phyloP scores from a whole-genome alignment of 2,329 filamentous ascomycete genomes.

The Neobulgaria alba region DNA sequence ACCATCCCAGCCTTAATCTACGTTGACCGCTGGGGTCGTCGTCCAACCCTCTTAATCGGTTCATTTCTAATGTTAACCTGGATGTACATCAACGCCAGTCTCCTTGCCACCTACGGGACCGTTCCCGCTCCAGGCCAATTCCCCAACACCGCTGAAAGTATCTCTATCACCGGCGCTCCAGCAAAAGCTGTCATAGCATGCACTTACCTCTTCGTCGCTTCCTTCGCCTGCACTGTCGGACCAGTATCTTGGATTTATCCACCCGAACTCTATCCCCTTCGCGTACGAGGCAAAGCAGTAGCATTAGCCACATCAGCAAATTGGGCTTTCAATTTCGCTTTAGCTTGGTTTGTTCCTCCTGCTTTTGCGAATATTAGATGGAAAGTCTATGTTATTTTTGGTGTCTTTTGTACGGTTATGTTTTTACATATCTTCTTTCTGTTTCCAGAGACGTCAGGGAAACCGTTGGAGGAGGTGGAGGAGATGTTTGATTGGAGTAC shows the following conservation, averaged over 20 bases:
- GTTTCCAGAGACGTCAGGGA: conserved; percentile 49
- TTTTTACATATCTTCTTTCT: conserved; percentile 44
- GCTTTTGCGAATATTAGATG: conserved; percentile 39
- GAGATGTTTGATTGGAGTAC: conserved; percentile 36
- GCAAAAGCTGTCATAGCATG: conserved; percentile 54
- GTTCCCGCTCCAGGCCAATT: conserved; percentile 30
- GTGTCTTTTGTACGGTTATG: conserved; percentile 42
- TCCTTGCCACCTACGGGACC: conserved; percentile 37
- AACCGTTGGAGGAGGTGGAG: conserved; percentile 46
- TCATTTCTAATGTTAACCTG: conserved; percentile 29
- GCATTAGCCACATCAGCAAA: conserved; percentile 43
- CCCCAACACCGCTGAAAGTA: conserved; percentile 35
- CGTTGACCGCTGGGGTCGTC: conserved; percentile 70
- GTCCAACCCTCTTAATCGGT: conserved; percentile 56
- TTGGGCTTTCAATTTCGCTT: conserved; percentile 36
- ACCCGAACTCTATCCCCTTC: conserved; percentile 40
- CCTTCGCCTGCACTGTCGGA: conserved; percentile 43
- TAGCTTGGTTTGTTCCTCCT: conserved; percentile 40
- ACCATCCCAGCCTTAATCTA: conserved; percentile 67
- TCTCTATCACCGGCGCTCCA: conserved; percentile 38
- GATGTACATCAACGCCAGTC: conserved; percentile 38
- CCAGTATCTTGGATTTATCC: conserved; percentile 43
- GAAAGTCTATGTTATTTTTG: conserved; percentile 45
- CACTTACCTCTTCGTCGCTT: conserved; percentile 56
- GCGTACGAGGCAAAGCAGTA: conserved; percentile 44